phyloP scores from a whole-genome alignment of 768 basidiomycete species.

The Trametes coccinea region DNA sequence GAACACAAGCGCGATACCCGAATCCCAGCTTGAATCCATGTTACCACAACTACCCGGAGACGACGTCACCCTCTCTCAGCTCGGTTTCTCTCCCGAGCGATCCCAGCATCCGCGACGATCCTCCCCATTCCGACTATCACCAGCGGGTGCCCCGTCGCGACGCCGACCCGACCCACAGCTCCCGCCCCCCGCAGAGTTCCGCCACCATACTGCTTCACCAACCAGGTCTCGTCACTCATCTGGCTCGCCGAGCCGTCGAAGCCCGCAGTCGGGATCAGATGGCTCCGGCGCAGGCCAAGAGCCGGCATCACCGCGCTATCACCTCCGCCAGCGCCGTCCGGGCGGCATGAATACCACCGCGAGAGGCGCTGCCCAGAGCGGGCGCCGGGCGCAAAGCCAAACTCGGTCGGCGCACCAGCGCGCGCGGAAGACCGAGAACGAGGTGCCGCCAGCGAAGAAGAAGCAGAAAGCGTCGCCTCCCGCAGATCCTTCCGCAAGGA shows the following conservation, averaged over 20 bases:
- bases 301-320: conserved; percentile 25
- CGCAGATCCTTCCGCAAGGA: background rate
- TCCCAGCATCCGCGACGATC: conserved; percentile 12
- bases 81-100: conserved; percentile 34
- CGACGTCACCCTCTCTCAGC: conserved; percentile 40
- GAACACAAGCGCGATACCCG: conserved; percentile 35
- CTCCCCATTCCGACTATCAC: background rate
- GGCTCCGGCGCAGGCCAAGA: background rate
- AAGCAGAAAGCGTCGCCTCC: conserved; percentile 23
- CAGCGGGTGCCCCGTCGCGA: conserved; percentile 10
- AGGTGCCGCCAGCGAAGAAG: conserved; percentile 11
- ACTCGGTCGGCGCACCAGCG: conserved; percentile 5
- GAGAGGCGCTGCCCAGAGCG: background rate
- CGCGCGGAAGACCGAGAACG: background rate
- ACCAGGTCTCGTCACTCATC: background rate
- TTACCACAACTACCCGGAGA: conserved; percentile 31
- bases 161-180: conserved; percentile 5
- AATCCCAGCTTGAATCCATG: conserved; percentile 40
- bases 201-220: background rate
- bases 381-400: conserved; percentile 1
- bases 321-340: conserved; percentile 25
- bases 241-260: background rate
- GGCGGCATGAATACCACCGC: background rate
- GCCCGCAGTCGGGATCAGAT: background rate
- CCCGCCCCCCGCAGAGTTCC: conserved; percentile 11